Base-by-base conservation (phyloP, 1,284 basidiomycete genomes). In the Gomphus bonarii region DNA sequence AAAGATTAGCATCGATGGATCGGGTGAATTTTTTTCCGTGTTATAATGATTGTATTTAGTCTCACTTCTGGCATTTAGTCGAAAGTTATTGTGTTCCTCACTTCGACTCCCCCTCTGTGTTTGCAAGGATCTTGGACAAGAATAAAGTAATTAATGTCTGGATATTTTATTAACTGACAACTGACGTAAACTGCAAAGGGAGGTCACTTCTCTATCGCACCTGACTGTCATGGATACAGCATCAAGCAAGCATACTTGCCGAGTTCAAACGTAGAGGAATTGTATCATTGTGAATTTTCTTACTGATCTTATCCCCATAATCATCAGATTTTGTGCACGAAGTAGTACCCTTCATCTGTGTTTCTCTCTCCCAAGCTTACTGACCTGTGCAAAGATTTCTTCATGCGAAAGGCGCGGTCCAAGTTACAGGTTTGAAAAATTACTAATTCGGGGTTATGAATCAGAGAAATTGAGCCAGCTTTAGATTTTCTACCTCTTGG, bases 101-200 rank as follows among this genome's bases (percentile, higher is more conserved):
- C 74, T 97, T 97, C 67, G 93, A 97, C 70, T 94, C 90, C 3
- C 92, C 92, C 8, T 88, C 85, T 12, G 76, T 97, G 38, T 97
- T 95, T 63, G 92, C 91, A 6, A 80, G 89, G 12, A 89, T 92
- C 63, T 75, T 92, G 3, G 88, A 91, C 72, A 89, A 90, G 65
- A 74, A 90, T 68, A 89, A 88, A 78, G 74, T 77, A 28, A 3
- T 11, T 10, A 11, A 10, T 7, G 8, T n/a, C 8, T 22, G 10
- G 43, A 44, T 25, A 22, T 5, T 44, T 20, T 25, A 22, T 8
- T 8, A n/a, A 48, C 14, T 8, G 7, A 31, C 14, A 7, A 31
- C 47, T 48, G 47, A 48, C 47, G 7, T 4, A 16, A 28, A 1
- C 31, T 30, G 14, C 28, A 3, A 47, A 89, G 77, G 94, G 93